Base-by-base conservation (phyloP, 805 yeast genomes). In the Pichia exigua region DNA sequence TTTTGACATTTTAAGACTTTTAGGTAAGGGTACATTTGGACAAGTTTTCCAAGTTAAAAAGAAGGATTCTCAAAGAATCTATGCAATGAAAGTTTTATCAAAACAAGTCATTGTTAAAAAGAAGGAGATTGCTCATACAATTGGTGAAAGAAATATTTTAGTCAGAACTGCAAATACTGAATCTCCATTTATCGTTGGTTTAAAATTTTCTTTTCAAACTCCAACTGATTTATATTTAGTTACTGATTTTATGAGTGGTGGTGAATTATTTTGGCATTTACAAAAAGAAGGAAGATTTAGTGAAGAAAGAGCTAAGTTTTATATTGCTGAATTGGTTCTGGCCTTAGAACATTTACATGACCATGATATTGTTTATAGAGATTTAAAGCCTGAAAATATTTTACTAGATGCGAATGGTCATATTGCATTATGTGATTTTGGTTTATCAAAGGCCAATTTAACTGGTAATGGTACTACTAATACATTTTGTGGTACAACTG, bases 401-500 rank as follows among this genome's bases (percentile, higher is more conserved):
- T 70, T 94, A 58, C 73, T 94, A 50, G 99, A 94, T 70, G 97
- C 97, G 13, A 89, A 90, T 69, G 99, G 99, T 18, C 97, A 94
- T 67, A 88, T 94, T 61, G 97, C 97, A 1, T 75, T 94, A 51
- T 94, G 99, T 75, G 99, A 94, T 70, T 94, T 94, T 69, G 99
- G 99, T 8, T 77, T 94, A 51, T 88, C 97, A 22, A 94, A 94
- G 70, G 97, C 97, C 27, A 94, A 91, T 65, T 72, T 92, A 58
- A 76, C 87, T 51, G 81, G 84, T 49, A 87, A 88, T 62, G 87
- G 88, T 52, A 90, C 97, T 42, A 91, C 97, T 4, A 94, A 92
- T 68, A 94, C 99, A 0, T 94, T 94, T 62, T 94, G 99, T 70
- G 99, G 99, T 53, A 94, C 99, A 21, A 94, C 99, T 8, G 99